phyloP scores from a whole-genome alignment of 306 rosid genomes.

The Castanea sativa region DNA sequence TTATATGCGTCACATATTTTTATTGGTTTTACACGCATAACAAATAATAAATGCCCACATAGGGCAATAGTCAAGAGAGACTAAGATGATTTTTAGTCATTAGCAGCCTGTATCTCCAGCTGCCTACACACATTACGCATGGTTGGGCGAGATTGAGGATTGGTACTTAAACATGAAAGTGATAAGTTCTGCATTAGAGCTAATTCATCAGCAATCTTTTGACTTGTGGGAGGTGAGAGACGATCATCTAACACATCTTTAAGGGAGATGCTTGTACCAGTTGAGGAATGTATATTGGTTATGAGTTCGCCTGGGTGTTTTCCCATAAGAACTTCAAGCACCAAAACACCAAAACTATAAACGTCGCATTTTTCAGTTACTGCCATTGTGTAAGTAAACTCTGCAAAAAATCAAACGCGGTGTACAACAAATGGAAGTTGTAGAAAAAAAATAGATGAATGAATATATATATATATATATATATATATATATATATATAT shows the following conservation, averaged over 20 bases:
- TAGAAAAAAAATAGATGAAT: no score
- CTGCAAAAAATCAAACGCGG: not conserved
- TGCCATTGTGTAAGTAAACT: no score
- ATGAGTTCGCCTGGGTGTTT: not conserved
- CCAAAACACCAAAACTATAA: not conserved
- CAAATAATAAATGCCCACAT: no score
- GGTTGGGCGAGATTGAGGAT: constrained; percentile 33
- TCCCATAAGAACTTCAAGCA: not conserved
- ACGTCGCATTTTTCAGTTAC: not conserved
- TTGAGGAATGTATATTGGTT: not conserved
- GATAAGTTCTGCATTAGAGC: constrained; percentile 12
- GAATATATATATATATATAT: no score
- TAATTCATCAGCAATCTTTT: constrained; percentile 12
- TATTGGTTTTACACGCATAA: no score
- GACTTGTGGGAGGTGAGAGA: constrained; percentile 8
- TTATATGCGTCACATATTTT: no score
- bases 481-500: no score
- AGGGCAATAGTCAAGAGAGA: no score
- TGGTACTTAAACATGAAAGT: constrained; percentile 21
- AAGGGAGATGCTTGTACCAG: not conserved
- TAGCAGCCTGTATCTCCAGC: not conserved
- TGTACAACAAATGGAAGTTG: no score
- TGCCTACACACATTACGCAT: constrained; percentile 24
- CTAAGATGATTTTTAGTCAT: not conserved
- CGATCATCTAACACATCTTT: constrained; percentile 29